phyloP scores from a whole-genome alignment of 202 grass and related monocot genomes.

The Cymbopogon flexuosus region DNA sequence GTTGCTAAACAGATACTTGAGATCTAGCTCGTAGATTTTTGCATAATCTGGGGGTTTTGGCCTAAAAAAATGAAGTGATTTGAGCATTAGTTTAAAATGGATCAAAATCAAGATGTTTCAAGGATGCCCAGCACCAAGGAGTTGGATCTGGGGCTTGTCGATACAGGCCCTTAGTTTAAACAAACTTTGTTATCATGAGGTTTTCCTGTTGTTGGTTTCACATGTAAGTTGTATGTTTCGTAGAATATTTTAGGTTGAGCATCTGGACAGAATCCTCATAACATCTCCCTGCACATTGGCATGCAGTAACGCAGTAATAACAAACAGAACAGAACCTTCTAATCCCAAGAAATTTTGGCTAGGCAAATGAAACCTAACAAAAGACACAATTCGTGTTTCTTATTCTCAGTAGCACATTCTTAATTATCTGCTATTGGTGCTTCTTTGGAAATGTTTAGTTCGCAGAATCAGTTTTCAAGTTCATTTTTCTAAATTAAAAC shows the following conservation, averaged over 20 bases:
- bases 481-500: neutral
- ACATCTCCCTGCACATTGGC: neutral
- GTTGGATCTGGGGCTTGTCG: neutral
- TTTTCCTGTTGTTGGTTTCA: neutral
- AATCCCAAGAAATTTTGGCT: neutral
- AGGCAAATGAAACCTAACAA: neutral
- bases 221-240: neutral
- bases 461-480: neutral
- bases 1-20: neutral
- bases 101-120: neutral
- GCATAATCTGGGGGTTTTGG: neutral
- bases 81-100: neutral
- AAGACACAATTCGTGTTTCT: neutral
- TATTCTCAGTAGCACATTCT: neutral
- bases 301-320: neutral
- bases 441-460: conserved; percentile 23
- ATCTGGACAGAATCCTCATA: conserved; percentile 2
- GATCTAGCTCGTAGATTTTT: neutral
- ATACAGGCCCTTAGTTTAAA: neutral
- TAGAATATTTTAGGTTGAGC: neutral
- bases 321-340: neutral
- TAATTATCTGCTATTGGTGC: neutral
- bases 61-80: neutral
- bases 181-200: neutral
- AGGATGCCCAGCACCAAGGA: neutral